Base-by-base conservation (phyloP, 495 filamentous ascomycete genomes). In the Baudoinia panamericana region DNA sequence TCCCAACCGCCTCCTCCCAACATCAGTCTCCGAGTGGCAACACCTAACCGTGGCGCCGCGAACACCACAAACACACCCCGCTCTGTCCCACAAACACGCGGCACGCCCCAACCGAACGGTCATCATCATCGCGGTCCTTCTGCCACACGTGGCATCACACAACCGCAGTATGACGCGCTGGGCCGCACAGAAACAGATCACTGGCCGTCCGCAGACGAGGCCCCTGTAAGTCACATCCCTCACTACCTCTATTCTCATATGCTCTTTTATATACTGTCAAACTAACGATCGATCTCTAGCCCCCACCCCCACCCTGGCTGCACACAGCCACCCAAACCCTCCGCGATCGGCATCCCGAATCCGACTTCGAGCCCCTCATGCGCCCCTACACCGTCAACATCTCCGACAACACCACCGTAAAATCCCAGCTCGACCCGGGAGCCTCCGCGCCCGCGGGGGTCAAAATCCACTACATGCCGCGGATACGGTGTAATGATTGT, bases 401-500 rank as follows among this genome's bases (percentile, higher is more conserved):
- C 13, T 65, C 69, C 36, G 85, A 79, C 16, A 70, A 75, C 45
- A 26, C 32, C 43, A 43, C 31, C 36, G 63, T 18, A 65, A 73
- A 32, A 50, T 68, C 39, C 1, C 2, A 4, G 5, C 27, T 39
- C 4, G 38, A 46, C 36, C 60, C 62, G 12, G 64, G 67, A 0
- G 60, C 55, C 17, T 59, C 72, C 3, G 45, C 62, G 6, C 66
- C 75, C 4, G 53, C 66, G 5, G 56, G 70, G 48, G 59, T 81
- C 44, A 78, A 81, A 59, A 81, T 73, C 30, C 72, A 79, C 59
- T 92, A 73, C 46, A 66, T 92, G 27, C 85, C 90, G 0, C 72
- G 90, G 21, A 93, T 95, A 39, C 70, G 78, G 24, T 97, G 90
- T 54, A 71, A 75, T 29, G 90, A 95, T 55, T 95, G 90, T 60